These are phyloP conservation scores for Narthecium ossifragum DNA, from an alignment of 106 monocot species.

Conservation along the genomic window DNA sequence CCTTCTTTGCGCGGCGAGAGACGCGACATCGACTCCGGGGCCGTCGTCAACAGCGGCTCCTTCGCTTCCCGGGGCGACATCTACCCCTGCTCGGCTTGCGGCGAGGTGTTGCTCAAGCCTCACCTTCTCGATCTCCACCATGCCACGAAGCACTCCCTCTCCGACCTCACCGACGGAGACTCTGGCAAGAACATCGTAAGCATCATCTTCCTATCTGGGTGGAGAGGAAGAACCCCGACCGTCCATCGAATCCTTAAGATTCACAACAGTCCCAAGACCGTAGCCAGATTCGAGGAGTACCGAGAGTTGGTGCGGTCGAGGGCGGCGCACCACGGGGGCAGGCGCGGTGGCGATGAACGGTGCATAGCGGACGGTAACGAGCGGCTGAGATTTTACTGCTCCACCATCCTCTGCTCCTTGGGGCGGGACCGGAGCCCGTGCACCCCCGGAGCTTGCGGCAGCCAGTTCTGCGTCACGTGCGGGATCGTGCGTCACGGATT, in stretches of 20 bases:
- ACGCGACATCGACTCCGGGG: neutral
- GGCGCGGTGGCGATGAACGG: conserved; percentile 30
- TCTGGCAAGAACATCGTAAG: conserved; percentile 50
- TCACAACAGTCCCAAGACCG: conserved; percentile 34
- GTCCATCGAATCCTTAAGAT: conserved; percentile 50
- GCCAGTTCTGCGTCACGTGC: conserved; percentile 50
- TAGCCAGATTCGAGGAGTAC: conserved; percentile 63
- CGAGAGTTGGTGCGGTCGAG: conserved; percentile 39
- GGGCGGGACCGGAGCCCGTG: neutral
- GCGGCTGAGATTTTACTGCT: conserved; percentile 60
- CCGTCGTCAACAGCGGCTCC: conserved; percentile 7
- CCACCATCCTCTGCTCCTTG: conserved; percentile 40
- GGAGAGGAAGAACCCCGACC: conserved; percentile 25
- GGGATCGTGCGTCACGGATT: conserved; percentile 52
- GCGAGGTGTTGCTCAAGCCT: conserved; percentile 27
- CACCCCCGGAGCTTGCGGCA: conserved; percentile 26
- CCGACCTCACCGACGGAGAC: conserved; percentile 45
- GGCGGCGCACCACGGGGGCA: conserved; percentile 18
- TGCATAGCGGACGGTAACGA: conserved; percentile 73
- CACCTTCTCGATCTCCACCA: conserved; percentile 45
- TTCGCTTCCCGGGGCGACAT: conserved; percentile 30
- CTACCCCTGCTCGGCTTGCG: conserved; percentile 39
- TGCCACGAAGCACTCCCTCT: conserved; percentile 32
- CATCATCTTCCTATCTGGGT: conserved; percentile 61
- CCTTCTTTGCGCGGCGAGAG: neutral